Evolutionary conservation across 352 stramenopile genomes (phyloP), one percentile per base, ranked within the genome.

Genomic region (Phytopythium sindhum): DNA sequence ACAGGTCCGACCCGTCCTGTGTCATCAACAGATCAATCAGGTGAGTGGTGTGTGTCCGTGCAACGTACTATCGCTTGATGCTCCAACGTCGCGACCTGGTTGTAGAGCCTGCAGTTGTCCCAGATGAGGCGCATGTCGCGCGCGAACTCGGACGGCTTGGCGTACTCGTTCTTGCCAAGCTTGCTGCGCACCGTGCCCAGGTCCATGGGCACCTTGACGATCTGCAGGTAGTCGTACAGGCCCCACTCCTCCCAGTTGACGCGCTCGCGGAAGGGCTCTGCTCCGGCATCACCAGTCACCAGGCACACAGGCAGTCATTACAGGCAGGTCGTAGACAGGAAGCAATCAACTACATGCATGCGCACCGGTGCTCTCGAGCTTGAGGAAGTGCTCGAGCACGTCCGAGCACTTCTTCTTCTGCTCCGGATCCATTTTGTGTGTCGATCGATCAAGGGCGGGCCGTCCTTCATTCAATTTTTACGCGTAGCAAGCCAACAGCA

Each of bases 161-260:
- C 90, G 82, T 96, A 94, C 65, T 94, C 85, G 39, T 80, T 83
- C 69, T 92, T 93, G 63, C 54, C 67, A 14, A 96, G 69, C 68
- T 92, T 94, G 55, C 12, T 71, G 61, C 84, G 85, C 47, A 98
- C 88, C 31, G 91, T 96, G 45, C 89, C 89, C 35, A 98, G 75
- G 69, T 98, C 91, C 89, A 97, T 97, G 41, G 91, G 91, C 63
- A 85, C 80, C 66, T 97, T 98, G 39, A 98, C 85, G 53, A 97
- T 78, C 64, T 95, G 77, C 42, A 95, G 69, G 75, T 98, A 98
- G 78, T 97, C 90, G 57, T 93, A 89, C 17, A 98, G 78, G 11
- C 84, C 86, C 86, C 84, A 95, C 64, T 95, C 86, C 63, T 95
- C 86, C 86, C 86, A 95, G 73, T 95, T 95, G 59, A 95, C 86